A percentile compares a stretch with the other conserved stretches of the same genome.
phyloP scores from a whole-genome alignment of 257 asterid species.

The Fraxinus cuspidata region DNA sequence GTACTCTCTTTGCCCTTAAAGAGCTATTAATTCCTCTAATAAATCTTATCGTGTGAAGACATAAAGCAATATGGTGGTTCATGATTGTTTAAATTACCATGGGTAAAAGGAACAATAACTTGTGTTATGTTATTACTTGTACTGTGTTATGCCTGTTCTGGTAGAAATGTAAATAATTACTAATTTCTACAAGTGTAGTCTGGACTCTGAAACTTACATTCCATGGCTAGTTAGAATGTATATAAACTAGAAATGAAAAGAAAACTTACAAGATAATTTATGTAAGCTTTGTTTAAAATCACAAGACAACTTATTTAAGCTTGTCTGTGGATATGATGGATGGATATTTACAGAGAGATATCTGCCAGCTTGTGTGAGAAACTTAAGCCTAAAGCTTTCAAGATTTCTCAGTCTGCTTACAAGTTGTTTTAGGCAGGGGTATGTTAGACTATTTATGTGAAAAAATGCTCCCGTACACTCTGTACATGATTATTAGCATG shows the following conservation, averaged over 20 bases:
- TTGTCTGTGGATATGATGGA: background rate
- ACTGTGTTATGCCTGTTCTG: background rate
- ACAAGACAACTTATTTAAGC: background rate
- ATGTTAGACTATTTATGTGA: background rate
- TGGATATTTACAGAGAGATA: background rate
- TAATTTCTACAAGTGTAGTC: background rate
- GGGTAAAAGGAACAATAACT: background rate
- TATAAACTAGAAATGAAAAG: background rate
- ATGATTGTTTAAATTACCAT: slow-evolving; percentile 3
- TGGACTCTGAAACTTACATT: background rate
- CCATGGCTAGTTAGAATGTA: background rate
- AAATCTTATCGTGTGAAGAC: slow-evolving; percentile 13
- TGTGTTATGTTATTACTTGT: background rate
- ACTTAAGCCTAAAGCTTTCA: slow-evolving; percentile 4
- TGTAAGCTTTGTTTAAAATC: background rate
- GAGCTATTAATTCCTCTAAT: slow-evolving; percentile 27
- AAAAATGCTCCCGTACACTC: background rate
- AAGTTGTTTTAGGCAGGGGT: background rate
- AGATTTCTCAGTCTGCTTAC: background rate
- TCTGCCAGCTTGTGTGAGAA: background rate
- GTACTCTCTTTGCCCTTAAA: slow-evolving; percentile 60
- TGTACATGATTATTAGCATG: background rate
- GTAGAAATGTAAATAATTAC: background rate
- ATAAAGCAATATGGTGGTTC: slow-evolving; percentile 5
- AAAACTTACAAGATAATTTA: background rate